These are phyloP conservation scores for Fusarium sp. DNA, from an alignment of 2,329 filamentous ascomycete species.

Conservation along the genomic window DNA sequence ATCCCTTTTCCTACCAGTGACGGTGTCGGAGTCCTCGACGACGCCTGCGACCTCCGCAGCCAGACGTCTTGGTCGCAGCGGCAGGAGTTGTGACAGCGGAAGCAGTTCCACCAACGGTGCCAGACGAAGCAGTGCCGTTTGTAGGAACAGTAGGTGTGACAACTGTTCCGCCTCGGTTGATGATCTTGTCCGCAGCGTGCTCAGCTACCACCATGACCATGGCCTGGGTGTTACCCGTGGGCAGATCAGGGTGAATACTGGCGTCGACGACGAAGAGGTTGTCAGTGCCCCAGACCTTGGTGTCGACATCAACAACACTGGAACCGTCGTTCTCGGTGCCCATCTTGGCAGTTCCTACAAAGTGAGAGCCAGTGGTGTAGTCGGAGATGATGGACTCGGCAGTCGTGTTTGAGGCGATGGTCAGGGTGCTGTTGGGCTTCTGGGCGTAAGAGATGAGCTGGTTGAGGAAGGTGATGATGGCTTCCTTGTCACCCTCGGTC, in stretches of 20 bases:
- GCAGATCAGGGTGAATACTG: slow-evolving; percentile 76
- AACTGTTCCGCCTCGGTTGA: slow-evolving; percentile 5
- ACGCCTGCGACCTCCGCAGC: neutral
- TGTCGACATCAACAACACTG: slow-evolving; percentile 72
- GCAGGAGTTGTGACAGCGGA: neutral
- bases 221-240: slow-evolving; percentile 75
- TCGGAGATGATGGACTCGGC: slow-evolving; percentile 68
- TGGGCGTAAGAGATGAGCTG: slow-evolving; percentile 74
- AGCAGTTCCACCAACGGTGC: neutral
- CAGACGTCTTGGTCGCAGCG: neutral
- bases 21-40: neutral
- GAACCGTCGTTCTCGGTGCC: slow-evolving; percentile 66
- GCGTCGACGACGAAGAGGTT: slow-evolving; percentile 78
- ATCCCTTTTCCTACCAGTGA: neutral
- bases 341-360: slow-evolving; percentile 71
- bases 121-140: slow-evolving; percentile 4
- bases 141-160: slow-evolving; percentile 14
- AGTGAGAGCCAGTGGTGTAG: slow-evolving; percentile 63
- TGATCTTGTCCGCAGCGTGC: slow-evolving; percentile 59
- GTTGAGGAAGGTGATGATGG: slow-evolving; percentile 62
- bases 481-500: slow-evolving; percentile 51
- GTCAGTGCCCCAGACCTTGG: slow-evolving; percentile 75
- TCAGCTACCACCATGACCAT: slow-evolving; percentile 75
- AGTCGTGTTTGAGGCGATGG: slow-evolving; percentile 58
- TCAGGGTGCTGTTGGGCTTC: slow-evolving; percentile 67